Base-by-base conservation (phyloP, 768 basidiomycete species). In the Leucocoprinus leucothites region DNA sequence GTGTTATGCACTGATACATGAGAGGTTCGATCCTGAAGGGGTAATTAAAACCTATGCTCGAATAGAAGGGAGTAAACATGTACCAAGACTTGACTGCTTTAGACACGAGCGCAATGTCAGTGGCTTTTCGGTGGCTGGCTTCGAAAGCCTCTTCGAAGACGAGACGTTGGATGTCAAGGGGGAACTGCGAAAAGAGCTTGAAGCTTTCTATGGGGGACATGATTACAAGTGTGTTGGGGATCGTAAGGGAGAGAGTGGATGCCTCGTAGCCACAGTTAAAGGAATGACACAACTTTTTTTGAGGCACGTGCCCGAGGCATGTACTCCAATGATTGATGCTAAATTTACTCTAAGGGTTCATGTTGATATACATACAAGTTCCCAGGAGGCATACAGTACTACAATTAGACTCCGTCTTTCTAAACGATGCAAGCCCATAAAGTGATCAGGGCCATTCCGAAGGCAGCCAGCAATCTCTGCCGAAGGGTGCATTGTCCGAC, bases 61-160 rank as follows among this genome's bases (percentile, higher is more conserved):
- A 41, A 9, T 9, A 19, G 22, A 14, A 22, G 26, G 22, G 31
- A n/a, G 9, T 14, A 8, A 8, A 13, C 9, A n/a, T 28, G n/a
- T 22, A 56, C 54, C 54, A 56, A 13, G 47, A 48, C 48, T 24
- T 48, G 28, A 56, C 54, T 13, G 48, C 47, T 18, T n/a, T 31
- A 3, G 54, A 56, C 31, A 56, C 54, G 19, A 48, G 42, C 7
- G 54, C 47, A 14, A 56, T 28, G 1, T 56, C 47, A 4, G 19
- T 36, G 13, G 47, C 54, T n/a, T 41, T 49, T 7, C 54, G 38
- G 9, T 24, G 4, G 18, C 46, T 48, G 3, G 40, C 54, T 35
- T 56, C 54, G 18, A 42, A 56, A 21, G 54, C 54, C 31, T 56
- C 54, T 9, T 56, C 54, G 14, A 56, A 56, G 26, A 56, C 34